Evolutionary conservation across 1,284 basidiomycete genomes (phyloP), one percentile per base, ranked within the genome.

Genomic region (Mycena citricolor): DNA sequence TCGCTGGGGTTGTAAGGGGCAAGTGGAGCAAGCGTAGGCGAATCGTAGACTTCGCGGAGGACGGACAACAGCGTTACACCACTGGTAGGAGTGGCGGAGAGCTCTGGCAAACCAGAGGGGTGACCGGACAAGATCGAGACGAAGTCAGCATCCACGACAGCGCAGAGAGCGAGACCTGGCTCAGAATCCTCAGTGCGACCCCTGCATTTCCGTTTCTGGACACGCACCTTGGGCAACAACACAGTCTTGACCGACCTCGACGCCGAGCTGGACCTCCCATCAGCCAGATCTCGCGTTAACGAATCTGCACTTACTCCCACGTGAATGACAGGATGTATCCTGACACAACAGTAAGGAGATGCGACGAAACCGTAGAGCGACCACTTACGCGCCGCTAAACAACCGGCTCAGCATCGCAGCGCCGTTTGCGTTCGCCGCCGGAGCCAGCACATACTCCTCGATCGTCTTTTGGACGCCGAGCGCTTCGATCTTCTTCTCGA

Each of bases 331-430:
- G 83, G 81, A 60, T 87, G 77, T 4, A 75, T 13, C 4, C 10
- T 65, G 74, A 44, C 60, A 82, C 79, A 28, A 83, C 84, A 24
- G 76, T 62, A 55, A 83, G 79, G 31, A 88, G n/a, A n/a, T n/a
- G n/a, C n/a, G n/a, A n/a, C n/a, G n/a, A n/a, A n/a, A n/a, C n/a
- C n/a, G n/a, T n/a, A n/a, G n/a, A 39, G 14, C 7, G 20, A 43
- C 20, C 4, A 69, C 77, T 65, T 51, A 77, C 79, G 69, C 69
- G 52, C 83, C 83, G 23, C 69, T 69, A 32, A 80, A 61, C 28
- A 86, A 68, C 8, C 81, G 67, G n/a, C 70, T 54, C 8, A 83
- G 58, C 81, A 86, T 85, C 21, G 68, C 49, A 0, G 68, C 61
- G 0, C 66, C 74, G 8, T 73, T 63, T 8, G 59, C 60, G 48